Percentiles rank a stretch among this genome's conserved stretches.
These are phyloP conservation scores for Zasmidium angulare DNA, from an alignment of 2,329 filamentous ascomycete species.

Conservation along the genomic window DNA sequence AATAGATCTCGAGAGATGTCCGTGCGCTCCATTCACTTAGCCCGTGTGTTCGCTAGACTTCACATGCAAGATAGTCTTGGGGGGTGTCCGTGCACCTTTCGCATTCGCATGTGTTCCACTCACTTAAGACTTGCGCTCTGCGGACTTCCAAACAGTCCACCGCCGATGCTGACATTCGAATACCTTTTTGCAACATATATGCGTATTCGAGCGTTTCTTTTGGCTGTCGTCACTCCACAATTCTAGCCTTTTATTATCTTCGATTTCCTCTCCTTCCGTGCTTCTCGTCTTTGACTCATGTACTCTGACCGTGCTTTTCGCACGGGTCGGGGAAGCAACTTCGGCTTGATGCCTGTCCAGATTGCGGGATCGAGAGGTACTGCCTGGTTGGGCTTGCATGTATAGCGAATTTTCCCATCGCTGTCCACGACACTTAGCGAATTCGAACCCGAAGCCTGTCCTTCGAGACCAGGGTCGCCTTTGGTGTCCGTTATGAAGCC, in stretches of 20 bases:
- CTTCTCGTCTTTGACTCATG: conserved; percentile 18
- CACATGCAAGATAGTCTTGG: too few relatives aligned
- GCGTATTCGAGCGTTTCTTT: too few relatives aligned
- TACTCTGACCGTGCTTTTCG: conserved; percentile 20
- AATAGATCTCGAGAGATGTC: too few relatives aligned
- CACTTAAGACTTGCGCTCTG: too few relatives aligned
- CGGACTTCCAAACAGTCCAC: too few relatives aligned
- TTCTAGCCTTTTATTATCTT: neutral
- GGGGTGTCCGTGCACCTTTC: too few relatives aligned
- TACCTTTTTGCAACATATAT: too few relatives aligned
- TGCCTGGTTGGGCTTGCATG: conserved; percentile 6
- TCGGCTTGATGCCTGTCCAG: conserved; percentile 21
- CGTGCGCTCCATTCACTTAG: too few relatives aligned
- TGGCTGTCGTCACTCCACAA: too few relatives aligned
- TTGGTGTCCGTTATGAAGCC: conserved; percentile 18
- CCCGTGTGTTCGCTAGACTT: too few relatives aligned
- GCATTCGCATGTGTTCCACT: too few relatives aligned
- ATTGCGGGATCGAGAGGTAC: conserved; percentile 21
- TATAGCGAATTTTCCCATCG: conserved; percentile 17
- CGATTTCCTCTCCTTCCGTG: conserved; percentile 3
- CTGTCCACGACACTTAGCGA: conserved; percentile 13
- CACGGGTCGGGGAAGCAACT: conserved; percentile 21
- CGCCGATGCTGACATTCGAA: too few relatives aligned
- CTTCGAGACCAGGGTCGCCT: conserved; percentile 14
- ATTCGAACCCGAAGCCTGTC: neutral